Base-by-base conservation (phyloP, 495 filamentous ascomycete species). In the Viridothelium virens region DNA sequence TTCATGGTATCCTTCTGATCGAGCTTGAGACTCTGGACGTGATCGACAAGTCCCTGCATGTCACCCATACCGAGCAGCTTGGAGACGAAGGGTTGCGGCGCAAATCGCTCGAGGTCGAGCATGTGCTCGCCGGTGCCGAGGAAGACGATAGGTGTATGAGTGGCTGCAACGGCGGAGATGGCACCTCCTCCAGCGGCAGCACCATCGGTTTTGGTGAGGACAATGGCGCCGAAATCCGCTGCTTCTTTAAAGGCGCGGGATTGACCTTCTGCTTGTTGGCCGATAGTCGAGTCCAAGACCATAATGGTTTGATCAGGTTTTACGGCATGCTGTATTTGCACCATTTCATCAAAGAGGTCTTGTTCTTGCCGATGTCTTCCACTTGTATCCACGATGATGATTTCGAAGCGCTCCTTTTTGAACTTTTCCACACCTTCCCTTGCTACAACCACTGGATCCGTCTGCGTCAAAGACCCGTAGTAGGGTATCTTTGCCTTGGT, bases 1-100 rank as follows among this genome's bases (percentile, higher is more conserved):
- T 97, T 97, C 84, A 97, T 97, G 12, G 94, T 96, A 69, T 97
- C 94, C 78, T 97, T 96, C 64, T 96, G 92, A 74, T 99, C 92
- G 48, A 96, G 85, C 74, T 96, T 97, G 61, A 97, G 82, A n/a
- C 86, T 89, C 74, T 99, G 94, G 2, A 99, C 95, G 72, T 97
- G 95, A 79, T 99, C 94, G 9, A 97, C 90, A 36, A 99, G 77
- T 1, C 95, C 93, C 41, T 89, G 87, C 83, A 98, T 91, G 78
- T 98, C 94, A 39, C 94, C 94, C 94, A 97, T 97, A 50, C 94
- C 94, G 16, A 98, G 79, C 18, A 98, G 78, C 75, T 96, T 97
- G 73, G 84, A 86, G 56, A 98, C 84, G 74, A 98, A 98, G 56
- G 91, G 85, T 69, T 92, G 88, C 7, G 94, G 94, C 37, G 88